phyloP scores from a whole-genome alignment of 805 yeast genomes.

The Lachancea mirantina region DNA sequence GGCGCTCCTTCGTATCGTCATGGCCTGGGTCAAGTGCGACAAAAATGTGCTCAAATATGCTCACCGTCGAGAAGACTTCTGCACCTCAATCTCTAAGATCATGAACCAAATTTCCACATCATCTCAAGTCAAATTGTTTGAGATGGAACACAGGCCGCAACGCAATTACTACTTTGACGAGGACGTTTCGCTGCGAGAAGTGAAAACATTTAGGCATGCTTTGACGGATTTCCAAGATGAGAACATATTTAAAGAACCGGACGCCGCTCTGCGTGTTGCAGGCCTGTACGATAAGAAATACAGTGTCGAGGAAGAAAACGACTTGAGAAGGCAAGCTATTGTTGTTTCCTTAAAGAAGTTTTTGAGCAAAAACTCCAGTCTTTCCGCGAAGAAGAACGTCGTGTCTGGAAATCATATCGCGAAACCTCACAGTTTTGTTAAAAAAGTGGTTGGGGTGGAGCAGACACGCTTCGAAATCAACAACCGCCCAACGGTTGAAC shows the following conservation, averaged over 20 bases:
- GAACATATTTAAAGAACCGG: conserved; percentile 12
- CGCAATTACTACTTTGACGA: conserved; percentile 14
- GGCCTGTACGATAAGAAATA: conserved; percentile 10
- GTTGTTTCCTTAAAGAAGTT: conserved; percentile 12
- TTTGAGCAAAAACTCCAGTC: conserved; percentile 9
- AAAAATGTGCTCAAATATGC: conserved; percentile 35
- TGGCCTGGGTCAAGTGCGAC: conserved; percentile 52
- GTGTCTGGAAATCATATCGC: conserved; percentile 2
- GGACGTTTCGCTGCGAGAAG: conserved; percentile 14
- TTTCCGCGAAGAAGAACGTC: conserved; percentile 7
- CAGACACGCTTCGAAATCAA: not conserved
- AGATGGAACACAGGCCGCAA: conserved; percentile 8
- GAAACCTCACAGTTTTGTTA: too few species aligned
- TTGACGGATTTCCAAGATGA: conserved; percentile 17
- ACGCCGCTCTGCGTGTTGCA: conserved; percentile 16
- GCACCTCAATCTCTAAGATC: conserved; percentile 26
- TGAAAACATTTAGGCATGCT: conserved; percentile 9
- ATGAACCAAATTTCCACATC: conserved; percentile 26
- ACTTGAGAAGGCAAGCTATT: conserved; percentile 10
- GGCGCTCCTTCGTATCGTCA: conserved; percentile 43
- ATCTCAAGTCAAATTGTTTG: not conserved
- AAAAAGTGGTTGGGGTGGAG: conserved; percentile 1
- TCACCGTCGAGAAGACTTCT: conserved; percentile 29
- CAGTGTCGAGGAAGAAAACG: conserved; percentile 9
- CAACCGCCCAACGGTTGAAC: conserved; percentile 2